Base-by-base conservation (phyloP, 768 basidiomycete genomes). In the Rhodosporidiobolus sp. region DNA sequence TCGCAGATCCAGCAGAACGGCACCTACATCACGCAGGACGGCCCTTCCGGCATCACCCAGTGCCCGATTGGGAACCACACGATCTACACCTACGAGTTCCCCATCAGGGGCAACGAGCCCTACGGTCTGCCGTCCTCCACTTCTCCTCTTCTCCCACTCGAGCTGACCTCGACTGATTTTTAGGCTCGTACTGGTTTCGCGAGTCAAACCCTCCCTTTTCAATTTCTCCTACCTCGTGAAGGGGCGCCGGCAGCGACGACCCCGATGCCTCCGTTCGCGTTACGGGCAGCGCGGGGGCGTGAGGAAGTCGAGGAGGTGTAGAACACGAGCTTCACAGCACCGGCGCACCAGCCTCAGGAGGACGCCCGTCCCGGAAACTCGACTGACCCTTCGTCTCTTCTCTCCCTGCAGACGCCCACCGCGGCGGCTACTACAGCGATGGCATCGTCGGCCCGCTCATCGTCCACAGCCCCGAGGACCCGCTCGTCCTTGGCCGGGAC, bases 1-100 rank as follows among this genome's bases (percentile, higher is more conserved):
- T n/a, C n/a, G n/a, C n/a, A n/a, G n/a, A 75, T 78, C n/a, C 45
- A 63, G 11, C 78, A 78, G 62, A 79, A 78, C 66, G 77, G 72
- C 24, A 48, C 77, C 8, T 43, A 43, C 17, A 65, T 65, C 30
- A 68, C 64, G 65, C 74, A 74, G 24, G 48, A 52, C 34, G 61
- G 49, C 0, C 49, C 61, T 1, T 63, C 60, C 14, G 60, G 60
- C 60, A 46, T 72, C 16, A 64, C 59, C 12, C 68, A 80, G 75
- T 80, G 79, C 56, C 76, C 77, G 11, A 79, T 80, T 30, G 65
- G 65, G 1, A 43, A 68, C 32, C 74, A 76, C 3, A 45, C 60
- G 3, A 61, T 34, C 28, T 79, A 78, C 72, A 78, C 75, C 3
- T 80, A 80, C 74, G 49, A 73, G 19, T 80, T 78, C 60, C 69